These are phyloP conservation scores for Rhodosporidiobolus sp. DNA, from an alignment of 768 basidiomycete species.

Conservation along the genomic window DNA sequence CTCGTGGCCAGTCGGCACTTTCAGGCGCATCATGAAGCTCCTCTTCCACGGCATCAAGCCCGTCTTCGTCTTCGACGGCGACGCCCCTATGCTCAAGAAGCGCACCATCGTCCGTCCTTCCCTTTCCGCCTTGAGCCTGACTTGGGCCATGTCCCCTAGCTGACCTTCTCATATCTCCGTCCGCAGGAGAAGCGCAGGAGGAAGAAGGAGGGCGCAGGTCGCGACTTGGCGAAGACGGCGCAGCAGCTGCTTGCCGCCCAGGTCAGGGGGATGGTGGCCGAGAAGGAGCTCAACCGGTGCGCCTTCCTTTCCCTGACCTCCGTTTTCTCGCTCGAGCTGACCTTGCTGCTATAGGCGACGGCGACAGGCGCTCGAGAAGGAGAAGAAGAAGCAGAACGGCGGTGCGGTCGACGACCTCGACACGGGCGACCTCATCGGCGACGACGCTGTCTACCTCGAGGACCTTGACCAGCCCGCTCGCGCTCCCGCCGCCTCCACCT, in stretches of 20 bases:
- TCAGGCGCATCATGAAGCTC: constrained; percentile 80
- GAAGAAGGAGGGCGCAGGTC: constrained; percentile 85
- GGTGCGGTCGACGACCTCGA: constrained; percentile 57
- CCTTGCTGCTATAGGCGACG: background rate
- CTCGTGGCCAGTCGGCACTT: constrained; percentile 29
- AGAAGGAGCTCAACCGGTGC: constrained; percentile 53
- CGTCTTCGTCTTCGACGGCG: constrained; percentile 98
- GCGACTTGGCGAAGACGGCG: constrained; percentile 79
- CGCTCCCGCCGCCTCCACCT: constrained; percentile 14
- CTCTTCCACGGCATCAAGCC: constrained; percentile 97
- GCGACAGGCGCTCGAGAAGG: background rate
- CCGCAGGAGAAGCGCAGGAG: constrained; percentile 75
- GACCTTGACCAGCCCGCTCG: constrained; percentile 59
- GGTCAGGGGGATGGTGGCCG: constrained; percentile 80
- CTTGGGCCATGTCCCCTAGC: no score
- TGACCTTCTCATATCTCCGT: background rate
- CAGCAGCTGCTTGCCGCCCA: constrained; percentile 91
- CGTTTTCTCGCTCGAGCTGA: background rate
- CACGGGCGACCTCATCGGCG: constrained; percentile 60
- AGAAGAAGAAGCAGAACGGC: constrained; percentile 11
- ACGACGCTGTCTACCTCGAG: constrained; percentile 80
- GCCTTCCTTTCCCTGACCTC: background rate
- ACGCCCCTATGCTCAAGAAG: constrained; percentile 84
- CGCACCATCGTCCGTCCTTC: constrained; percentile 69
- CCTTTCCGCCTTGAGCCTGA: background rate